These are phyloP conservation scores for Pseudocohnilembus persalinus DNA, from an alignment of 169 alveolate genomes.

Conservation along the genomic window DNA sequence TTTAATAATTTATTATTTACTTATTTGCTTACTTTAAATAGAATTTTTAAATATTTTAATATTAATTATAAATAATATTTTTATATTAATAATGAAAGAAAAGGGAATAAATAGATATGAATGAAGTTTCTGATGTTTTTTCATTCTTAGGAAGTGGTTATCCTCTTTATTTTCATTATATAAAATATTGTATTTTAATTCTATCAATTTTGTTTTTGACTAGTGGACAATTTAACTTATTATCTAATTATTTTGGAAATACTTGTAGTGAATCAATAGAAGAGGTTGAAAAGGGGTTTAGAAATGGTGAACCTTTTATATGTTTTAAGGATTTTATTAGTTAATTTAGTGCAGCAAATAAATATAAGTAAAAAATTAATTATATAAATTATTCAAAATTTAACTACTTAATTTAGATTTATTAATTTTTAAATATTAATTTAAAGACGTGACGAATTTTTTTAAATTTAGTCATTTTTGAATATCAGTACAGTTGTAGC, in stretches of 20 bases:
- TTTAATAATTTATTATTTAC: no score
- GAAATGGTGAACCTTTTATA: no score
- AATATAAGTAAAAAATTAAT: background rate
- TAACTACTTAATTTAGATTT: background rate
- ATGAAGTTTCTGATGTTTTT: background rate
- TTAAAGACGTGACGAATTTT: background rate
- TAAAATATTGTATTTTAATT: conserved; percentile 29
- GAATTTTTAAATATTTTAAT: no score
- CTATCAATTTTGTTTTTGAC: conserved; percentile 9
- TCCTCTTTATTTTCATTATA: conserved; percentile 30
- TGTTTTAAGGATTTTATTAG: background rate
- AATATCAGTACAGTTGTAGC: conserved; percentile 29
- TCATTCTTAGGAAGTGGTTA: conserved; percentile 38
- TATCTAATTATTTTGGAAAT: conserved; percentile 18
- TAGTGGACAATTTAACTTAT: conserved; percentile 27
- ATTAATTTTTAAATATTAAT: no score
- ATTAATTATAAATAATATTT: background rate
- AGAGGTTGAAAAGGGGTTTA: background rate
- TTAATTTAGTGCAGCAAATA: conserved; percentile 22
- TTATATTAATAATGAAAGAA: background rate
- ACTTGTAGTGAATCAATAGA: conserved; percentile 9
- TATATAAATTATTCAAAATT: no score
- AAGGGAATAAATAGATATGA: background rate
- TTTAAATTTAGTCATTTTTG: conserved; percentile 10
- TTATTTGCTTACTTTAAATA: no score